Evolutionary conservation across 2,329 filamentous ascomycete species (phyloP).

Genomic region (Colletotrichum orbiculare): DNA sequence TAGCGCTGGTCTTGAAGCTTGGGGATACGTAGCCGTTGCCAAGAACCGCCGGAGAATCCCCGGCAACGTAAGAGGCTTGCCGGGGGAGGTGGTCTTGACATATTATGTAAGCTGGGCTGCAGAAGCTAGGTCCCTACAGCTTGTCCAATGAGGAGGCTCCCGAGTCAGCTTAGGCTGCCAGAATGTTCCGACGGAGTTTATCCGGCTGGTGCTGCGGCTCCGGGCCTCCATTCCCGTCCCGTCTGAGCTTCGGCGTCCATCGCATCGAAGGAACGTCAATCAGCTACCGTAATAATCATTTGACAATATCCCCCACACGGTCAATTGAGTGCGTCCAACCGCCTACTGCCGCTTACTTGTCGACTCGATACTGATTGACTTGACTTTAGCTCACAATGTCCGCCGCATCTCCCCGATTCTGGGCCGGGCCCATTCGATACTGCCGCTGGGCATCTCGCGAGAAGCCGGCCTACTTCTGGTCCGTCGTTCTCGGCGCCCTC

Average conservation of each 20-base stretch:
- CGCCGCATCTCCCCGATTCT: slow-evolving; percentile 78
- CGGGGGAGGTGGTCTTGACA: neutral
- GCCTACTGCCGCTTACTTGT: neutral
- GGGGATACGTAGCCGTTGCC: slow-evolving; percentile 41
- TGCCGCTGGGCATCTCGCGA: slow-evolving; percentile 88
- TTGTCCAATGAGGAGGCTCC: no score
- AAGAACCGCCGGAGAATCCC: slow-evolving; percentile 33
- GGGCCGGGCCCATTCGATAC: slow-evolving; percentile 84
- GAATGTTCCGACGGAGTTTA: slow-evolving; percentile 10
- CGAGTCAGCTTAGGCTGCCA: no score
- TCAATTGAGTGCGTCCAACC: slow-evolving; percentile 50
- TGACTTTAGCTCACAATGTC: slow-evolving; percentile 56
- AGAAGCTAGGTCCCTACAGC: no score
- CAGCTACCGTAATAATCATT: slow-evolving; percentile 28
- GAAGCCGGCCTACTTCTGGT: slow-evolving; percentile 93
- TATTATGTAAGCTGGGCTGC: neutral
- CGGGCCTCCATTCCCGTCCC: slow-evolving; percentile 11
- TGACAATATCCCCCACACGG: slow-evolving; percentile 32
- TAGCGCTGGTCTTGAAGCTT: slow-evolving; percentile 40
- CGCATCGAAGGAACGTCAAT: slow-evolving; percentile 15
- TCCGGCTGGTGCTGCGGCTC: slow-evolving; percentile 8
- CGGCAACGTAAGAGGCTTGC: slow-evolving; percentile 4
- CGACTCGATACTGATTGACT: neutral
- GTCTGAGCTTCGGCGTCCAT: slow-evolving; percentile 25
- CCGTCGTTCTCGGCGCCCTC: slow-evolving; percentile 76